Evolutionary conservation across 345 rosid genomes (phyloP), one percentile per base, ranked within the genome.

Genomic region (Brassica rapa): DNA sequence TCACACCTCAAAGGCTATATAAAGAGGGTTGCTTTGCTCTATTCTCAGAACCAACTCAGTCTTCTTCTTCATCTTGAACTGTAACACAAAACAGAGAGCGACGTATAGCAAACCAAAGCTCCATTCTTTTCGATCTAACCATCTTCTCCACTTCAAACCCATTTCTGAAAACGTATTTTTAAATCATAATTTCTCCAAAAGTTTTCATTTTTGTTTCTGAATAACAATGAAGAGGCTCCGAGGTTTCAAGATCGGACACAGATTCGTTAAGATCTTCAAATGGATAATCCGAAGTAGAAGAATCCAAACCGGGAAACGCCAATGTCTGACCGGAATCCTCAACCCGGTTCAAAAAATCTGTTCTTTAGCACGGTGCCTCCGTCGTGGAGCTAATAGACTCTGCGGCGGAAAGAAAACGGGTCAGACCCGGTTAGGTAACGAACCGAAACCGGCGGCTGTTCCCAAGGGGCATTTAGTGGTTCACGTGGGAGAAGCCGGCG

Each of bases 381-480:
- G 63, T 32, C 86, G 89, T 8, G 86, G 89, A 30, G 85, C 88
- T 1, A 88, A 68, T 25, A 51, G 71, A 39, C 68, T 77, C 4
- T 74, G 83, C 16, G 65, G 65, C 30, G 77, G 80, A 8, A 66
- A 51, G 67, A 85, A 71, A 69, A 46, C 80, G 75, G 88, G 76
- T 60, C 77, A 59, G 41, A 75, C 85, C 80, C 87, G 74, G 61
- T 5, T 92, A 62, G 93, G 91, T 46, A 71, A 65, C 39, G 82
- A 53, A 0, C 66, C 39, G 37, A 75, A 64, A 15, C 76, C 70
- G 24, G 69, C 19, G 69, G 80, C 55, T 68, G 84, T 86, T 4
- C 98, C 98, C 5, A 89, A 84, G 67, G 98, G 98, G 0, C 91
- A 91, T 75, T 81, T 91, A 77, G 91, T 89, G 12, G 93, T 94